Conservation (phyloP, 2,329 filamentous ascomycete species). For the Xylariaceae sp. region DNA sequence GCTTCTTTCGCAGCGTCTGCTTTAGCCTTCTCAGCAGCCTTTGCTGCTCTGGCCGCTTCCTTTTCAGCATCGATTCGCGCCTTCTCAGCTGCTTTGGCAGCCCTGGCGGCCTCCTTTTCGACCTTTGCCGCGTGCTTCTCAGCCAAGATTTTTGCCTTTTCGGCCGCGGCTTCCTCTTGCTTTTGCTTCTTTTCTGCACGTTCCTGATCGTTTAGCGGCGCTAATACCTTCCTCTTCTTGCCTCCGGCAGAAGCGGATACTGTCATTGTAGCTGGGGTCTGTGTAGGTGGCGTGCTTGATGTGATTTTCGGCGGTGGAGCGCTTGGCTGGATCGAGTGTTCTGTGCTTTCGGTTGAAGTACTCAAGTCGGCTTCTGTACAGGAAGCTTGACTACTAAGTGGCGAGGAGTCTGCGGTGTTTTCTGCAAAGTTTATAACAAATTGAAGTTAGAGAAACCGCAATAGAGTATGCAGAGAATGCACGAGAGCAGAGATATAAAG, state of each 20-base stretch:
- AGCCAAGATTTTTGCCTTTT: slow-evolving; percentile 19
- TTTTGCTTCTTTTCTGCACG: slow-evolving; percentile 43
- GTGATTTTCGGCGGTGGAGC: slow-evolving; percentile 19
- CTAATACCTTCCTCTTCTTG: slow-evolving; percentile 34
- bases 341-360: slow-evolving; percentile 33
- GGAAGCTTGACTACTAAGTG: slow-evolving; percentile 28
- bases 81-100: slow-evolving; percentile 22
- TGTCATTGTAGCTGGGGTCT: not conserved
- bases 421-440: no score
- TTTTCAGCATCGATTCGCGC: slow-evolving; percentile 36
- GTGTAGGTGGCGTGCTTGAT: slow-evolving; percentile 12
- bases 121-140: slow-evolving; percentile 12
- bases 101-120: slow-evolving; percentile 1
- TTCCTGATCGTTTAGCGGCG: slow-evolving; percentile 37
- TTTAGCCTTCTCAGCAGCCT: slow-evolving; percentile 39
- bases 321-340: no score
- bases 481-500: not conserved
- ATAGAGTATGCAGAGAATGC: slow-evolving; percentile 13
- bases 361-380: slow-evolving; percentile 40
- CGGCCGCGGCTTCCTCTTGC: slow-evolving; percentile 42
- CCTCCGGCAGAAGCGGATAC: slow-evolving; percentile 23
- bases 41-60: slow-evolving; percentile 31
- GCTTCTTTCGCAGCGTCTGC: slow-evolving; percentile 39
- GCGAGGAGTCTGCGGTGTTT: slow-evolving; percentile 24
- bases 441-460: slow-evolving; percentile 18